Evolutionary conservation across 768 basidiomycete genomes (phyloP).

Genomic region (Calocybe cyanea): DNA sequence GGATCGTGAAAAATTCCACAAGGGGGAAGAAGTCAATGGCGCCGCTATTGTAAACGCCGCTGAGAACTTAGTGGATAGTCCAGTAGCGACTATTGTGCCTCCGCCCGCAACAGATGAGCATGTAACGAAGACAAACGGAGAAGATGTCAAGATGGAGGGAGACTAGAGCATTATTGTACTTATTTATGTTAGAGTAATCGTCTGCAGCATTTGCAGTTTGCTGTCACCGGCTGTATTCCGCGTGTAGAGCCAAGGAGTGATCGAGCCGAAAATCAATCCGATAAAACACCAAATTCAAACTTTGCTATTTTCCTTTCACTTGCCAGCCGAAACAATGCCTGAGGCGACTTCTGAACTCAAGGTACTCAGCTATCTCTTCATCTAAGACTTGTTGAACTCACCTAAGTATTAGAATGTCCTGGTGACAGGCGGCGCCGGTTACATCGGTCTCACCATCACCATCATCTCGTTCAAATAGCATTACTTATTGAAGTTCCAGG

Average conservation of each 20-base stretch:
- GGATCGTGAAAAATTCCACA: constrained; percentile 35
- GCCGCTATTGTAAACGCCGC: constrained; percentile 18
- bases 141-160: constrained; percentile 50
- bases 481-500: constrained; percentile 42
- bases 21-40: constrained; percentile 31
- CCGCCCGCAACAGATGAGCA: constrained; percentile 20
- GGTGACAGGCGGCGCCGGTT: constrained; percentile 74
- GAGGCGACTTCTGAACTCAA: constrained; percentile 31
- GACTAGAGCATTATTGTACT: not conserved
- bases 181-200: not conserved
- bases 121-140: constrained; percentile 27
- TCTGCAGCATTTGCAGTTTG: too few relatives aligned
- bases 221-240: too few relatives aligned
- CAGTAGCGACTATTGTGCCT: constrained; percentile 17
- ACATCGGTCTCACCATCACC: constrained; percentile 61
- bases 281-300: constrained; percentile 15
- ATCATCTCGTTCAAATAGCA: not conserved
- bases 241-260: too few relatives aligned
- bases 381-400: constrained; percentile 19
- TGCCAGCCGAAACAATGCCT: constrained; percentile 19
- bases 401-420: constrained; percentile 33
- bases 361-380: constrained; percentile 31
- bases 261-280: constrained; percentile 8
- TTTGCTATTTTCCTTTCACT: too few relatives aligned
- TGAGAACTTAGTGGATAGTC: constrained; percentile 33